phyloP scores from a whole-genome alignment of 2,329 filamentous ascomycete genomes.

The Ascosphaera apis region DNA sequence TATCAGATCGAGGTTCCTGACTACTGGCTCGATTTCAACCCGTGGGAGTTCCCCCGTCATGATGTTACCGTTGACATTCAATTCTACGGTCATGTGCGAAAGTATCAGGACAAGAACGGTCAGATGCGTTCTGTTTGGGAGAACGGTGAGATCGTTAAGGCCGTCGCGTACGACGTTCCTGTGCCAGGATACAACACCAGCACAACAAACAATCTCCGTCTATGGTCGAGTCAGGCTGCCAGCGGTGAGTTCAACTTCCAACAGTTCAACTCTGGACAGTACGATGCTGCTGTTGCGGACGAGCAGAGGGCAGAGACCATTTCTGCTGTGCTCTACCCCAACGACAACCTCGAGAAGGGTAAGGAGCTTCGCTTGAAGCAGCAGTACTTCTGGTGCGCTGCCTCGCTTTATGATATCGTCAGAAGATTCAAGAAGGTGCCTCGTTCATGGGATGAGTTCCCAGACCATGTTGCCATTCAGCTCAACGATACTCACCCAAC shows the following conservation, averaged over 20 bases:
- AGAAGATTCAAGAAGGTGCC: slow-evolving; percentile 95
- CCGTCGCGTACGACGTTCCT: slow-evolving; percentile 78
- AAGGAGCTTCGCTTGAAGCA: slow-evolving; percentile 97
- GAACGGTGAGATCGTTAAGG: slow-evolving; percentile 75
- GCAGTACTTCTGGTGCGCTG: slow-evolving; percentile 99
- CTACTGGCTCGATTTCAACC: slow-evolving; percentile 98
- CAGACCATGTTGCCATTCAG: slow-evolving; percentile 89
- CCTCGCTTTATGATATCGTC: slow-evolving; percentile 87
- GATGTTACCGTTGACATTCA: slow-evolving; percentile 93
- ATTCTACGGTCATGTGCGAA: slow-evolving; percentile 74
- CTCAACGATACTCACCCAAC: slow-evolving; percentile 97
- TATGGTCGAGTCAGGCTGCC: slow-evolving; percentile 95
- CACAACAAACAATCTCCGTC: slow-evolving; percentile 84
- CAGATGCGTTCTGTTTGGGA: slow-evolving; percentile 63
- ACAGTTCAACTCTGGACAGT: slow-evolving; percentile 96
- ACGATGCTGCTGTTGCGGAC: slow-evolving; percentile 93
- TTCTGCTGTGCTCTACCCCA: slow-evolving; percentile 89
- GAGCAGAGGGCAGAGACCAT: slow-evolving; percentile 98
- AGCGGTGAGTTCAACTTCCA: slow-evolving; percentile 98
- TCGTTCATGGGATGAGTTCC: slow-evolving; percentile 73
- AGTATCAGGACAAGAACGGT: slow-evolving; percentile 49
- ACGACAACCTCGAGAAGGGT: slow-evolving; percentile 86
- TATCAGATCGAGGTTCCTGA: slow-evolving; percentile 97
- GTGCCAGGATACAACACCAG: slow-evolving; percentile 77
- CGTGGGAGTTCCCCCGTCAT: slow-evolving; percentile 93